Base-by-base conservation (phyloP, 2,329 filamentous ascomycete species). In the Curvularia verruculosa region DNA sequence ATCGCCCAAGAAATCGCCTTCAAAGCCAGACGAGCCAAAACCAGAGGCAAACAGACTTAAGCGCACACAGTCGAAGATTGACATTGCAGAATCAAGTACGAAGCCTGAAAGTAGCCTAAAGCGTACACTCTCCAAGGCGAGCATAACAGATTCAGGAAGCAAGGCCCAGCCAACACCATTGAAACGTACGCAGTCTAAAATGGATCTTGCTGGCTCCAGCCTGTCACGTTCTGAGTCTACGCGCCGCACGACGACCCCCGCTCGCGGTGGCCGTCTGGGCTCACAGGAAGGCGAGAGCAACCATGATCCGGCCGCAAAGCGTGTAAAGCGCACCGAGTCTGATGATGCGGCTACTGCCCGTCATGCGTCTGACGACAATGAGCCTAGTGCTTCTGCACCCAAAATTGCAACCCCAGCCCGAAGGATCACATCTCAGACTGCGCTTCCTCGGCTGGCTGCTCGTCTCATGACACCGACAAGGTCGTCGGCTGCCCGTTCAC, bases 391-490 rank as follows among this genome's bases (percentile, higher is more conserved):
- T 19, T 36, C 53, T 4, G 57, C 59, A n/a, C 36, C 61, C 10
- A 52, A 56, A 39, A 29, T 54, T 49, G 52, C 64, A 18, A 64
- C 69, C 9, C 68, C 71, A 46, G 66, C 66, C 8, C 73, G 71
- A 31, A 68, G 63, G 52, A 67, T 69, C 40, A 70, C 66, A 13
- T 71, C 69, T 26, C 65, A 69, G 45, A 70, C 83, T 8, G 71
- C 70, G 28, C 81, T 84, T 41, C 59, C 77, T 81, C 58, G 80
- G 81, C 59, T 87, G 81, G 57, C 70, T n/a, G 68, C 73, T 31
- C 68, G 73, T 28, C 79, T 94, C 28, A 85, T 88, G 75, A 96
- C 91, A 5, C 92, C 92, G 0, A 95, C 90, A 8, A 92, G 91
- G 73, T 81, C 91, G 7, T 91, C 90, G 1, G 75, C 90, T 49